Base-by-base conservation (phyloP, 176 grass and related monocot genomes). In the Cenchrus americanus region DNA sequence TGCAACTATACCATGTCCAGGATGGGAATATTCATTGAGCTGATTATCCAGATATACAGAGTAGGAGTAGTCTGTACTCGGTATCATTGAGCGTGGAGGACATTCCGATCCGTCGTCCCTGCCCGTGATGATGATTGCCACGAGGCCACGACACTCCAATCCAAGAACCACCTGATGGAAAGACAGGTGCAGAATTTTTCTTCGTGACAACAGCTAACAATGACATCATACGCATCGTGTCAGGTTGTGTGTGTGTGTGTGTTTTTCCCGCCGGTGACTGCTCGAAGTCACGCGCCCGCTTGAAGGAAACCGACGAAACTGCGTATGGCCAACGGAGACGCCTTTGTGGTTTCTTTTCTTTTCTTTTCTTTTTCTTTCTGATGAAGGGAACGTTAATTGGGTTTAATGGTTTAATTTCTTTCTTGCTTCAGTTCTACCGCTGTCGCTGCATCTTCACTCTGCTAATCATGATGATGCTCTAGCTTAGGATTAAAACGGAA, bases 401-500 rank as follows among this genome's bases (percentile, higher is more conserved):
- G 34, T 37, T 37, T 37, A 4, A 37, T 37, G 32, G 32, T 34
- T 34, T 44, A 3, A 3, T 7, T 44, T 44, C 1, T 44, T 44
- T 44, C 43, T 44, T 44, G 22, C 7, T 32, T 32, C 3, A 30
- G 3, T 2, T 7, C 6, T 34, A 15, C 17, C 48, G 71, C 14
- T 32, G 48, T n/a, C 2, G 46, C 46, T 72, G 46, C 70, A 26
- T 5, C 21, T 48, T 2, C 68, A 27, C 14, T 6, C 10, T 30
- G 24, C 26, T 52, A 17, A 66, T 27, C 14, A 10, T 65, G 60
- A n/a, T 65, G 60, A n/a, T 30, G 34, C 8, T 42, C 10, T 69
- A 59, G 26, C 82, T 84, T 69, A 22, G 64, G 53, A 62, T 72
- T 80, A 53, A 79, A 79, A 72, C 51, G n/a, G 9, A 84, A 79